Conservation (phyloP, 129 eudicot genomes). For the Chrysanthemum makinoi region DNA sequence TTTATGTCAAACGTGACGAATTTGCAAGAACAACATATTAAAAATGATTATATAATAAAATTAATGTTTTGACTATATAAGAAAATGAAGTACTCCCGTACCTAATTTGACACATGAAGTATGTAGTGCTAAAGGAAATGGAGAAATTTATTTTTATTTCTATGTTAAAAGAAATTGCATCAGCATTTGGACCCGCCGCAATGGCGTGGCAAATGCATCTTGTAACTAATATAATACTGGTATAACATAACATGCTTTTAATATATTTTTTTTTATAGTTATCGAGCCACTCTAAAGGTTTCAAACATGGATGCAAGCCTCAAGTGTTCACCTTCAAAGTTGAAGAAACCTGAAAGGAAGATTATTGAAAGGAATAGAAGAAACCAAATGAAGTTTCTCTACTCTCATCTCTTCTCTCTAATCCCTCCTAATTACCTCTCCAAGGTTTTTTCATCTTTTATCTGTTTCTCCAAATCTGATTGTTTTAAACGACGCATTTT, state of each 20-base stretch:
- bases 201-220: not conserved
- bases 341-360: constrained; percentile 46
- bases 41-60: no score
- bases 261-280: not conserved
- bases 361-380: constrained; percentile 62
- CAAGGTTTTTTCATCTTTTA: constrained; percentile 31
- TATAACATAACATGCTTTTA: not conserved
- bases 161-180: no score
- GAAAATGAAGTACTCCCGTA: no score
- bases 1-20: no score
- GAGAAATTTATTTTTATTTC: no score
- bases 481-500: not conserved
- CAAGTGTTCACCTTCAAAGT: constrained; percentile 2
- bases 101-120: no score
- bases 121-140: no score
- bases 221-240: not conserved
- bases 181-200: no score
- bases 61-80: no score
- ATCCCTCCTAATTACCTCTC: constrained; percentile 42
- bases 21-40: no score
- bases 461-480: not conserved
- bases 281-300: not conserved
- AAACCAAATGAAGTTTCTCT: constrained; percentile 60
- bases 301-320: constrained; percentile 17
- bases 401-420: constrained; percentile 48